These are phyloP conservation scores for Tolypocladium ovalisporum DNA, from an alignment of 2,329 filamentous ascomycete genomes.

Conservation along the genomic window DNA sequence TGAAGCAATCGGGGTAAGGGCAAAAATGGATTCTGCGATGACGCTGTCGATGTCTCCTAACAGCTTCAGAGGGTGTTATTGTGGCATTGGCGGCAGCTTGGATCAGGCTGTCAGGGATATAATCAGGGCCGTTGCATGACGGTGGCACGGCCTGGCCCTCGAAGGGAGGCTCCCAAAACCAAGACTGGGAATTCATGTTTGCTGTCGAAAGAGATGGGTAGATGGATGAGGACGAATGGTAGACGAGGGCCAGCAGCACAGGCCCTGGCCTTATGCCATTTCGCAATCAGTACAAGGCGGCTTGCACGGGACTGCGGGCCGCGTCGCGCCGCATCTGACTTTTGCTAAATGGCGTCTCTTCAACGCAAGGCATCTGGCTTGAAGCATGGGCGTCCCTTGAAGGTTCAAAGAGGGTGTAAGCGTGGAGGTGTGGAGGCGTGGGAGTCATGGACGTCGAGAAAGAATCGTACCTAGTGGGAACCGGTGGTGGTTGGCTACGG, in stretches of 20 bases:
- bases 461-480: no score
- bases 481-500: no score
- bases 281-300: not conserved
- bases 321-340: not conserved
- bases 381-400: not conserved
- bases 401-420: no score
- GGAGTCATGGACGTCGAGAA: no score
- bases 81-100: no score
- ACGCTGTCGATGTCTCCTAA: conserved; percentile 67
- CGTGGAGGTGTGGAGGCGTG: not conserved
- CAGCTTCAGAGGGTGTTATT: no score
- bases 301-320: not conserved
- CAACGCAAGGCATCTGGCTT: not conserved
- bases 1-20: conserved; percentile 39
- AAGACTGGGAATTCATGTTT: no score
- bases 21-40: conserved; percentile 62
- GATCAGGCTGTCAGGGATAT: no score
- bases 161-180: no score
- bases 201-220: not conserved
- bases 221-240: not conserved
- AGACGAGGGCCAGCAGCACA: not conserved
- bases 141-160: no score
- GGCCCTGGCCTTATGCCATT: not conserved
- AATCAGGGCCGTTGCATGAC: no score
- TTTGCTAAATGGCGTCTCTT: not conserved